These are phyloP conservation scores for Vaccinium vitisidaea DNA, from an alignment of 148 eudicot genomes.

Conservation along the genomic window DNA sequence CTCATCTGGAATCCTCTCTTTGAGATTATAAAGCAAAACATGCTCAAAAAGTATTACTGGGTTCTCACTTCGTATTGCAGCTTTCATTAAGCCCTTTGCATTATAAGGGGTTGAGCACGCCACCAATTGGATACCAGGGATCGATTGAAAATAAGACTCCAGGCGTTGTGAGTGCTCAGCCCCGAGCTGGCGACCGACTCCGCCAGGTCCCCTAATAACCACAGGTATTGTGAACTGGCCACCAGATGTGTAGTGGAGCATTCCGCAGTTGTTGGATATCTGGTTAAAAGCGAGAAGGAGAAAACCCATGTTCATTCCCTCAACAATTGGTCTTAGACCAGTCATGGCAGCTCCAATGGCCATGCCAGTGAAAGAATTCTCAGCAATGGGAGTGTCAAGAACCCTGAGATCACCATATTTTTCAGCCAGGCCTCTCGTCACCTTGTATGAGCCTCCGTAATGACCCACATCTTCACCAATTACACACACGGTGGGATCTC, in stretches of 20 bases:
- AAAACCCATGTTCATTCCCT: constrained; percentile 96
- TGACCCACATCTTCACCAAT: constrained; percentile 93
- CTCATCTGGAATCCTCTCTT: constrained; percentile 82
- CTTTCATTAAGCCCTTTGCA: constrained; percentile 90
- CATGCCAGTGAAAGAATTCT: constrained; percentile 90
- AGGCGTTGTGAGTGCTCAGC: constrained; percentile 91
- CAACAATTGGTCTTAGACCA: constrained; percentile 79
- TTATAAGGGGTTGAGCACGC: constrained; percentile 92
- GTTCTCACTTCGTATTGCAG: constrained; percentile 85
- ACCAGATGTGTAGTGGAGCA: constrained; percentile 93
- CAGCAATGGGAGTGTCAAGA: constrained; percentile 91
- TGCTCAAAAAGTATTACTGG: constrained; percentile 88
- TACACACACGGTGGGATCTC: constrained; percentile 69
- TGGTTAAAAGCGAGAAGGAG: constrained; percentile 86
- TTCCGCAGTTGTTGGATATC: constrained; percentile 86
- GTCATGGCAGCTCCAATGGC: constrained; percentile 95
- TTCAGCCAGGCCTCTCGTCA: constrained; percentile 63
- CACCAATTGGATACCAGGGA: constrained; percentile 80
- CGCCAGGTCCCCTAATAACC: constrained; percentile 91
- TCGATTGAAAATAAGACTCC: constrained; percentile 83
- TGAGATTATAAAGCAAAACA: constrained; percentile 81
- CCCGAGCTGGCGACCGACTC: constrained; percentile 89
- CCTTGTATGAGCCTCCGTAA: constrained; percentile 88
- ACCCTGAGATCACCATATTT: constrained; percentile 83
- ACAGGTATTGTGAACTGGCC: constrained; percentile 86